Evolutionary conservation across 768 basidiomycete species (phyloP), one percentile per base, ranked within the genome.

Genomic region (Calocybe cyanea): DNA sequence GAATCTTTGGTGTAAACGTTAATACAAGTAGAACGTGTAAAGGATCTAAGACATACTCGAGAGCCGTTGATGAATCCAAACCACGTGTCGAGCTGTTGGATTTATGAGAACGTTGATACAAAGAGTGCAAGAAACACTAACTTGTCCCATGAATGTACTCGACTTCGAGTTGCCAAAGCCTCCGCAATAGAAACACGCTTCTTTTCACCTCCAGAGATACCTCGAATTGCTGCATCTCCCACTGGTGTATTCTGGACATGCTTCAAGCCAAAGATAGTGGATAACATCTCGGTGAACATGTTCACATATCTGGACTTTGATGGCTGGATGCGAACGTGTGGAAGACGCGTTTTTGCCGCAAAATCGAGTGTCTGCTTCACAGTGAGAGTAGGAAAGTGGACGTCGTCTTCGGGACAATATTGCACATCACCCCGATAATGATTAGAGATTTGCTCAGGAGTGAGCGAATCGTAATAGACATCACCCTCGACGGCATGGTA

Each of bases 101-200:
- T 15, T 49, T 4, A 43, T 45, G 0, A 48, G 32, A 15, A 28
- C 33, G 34, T 17, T 41, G 15, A 2, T 24, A 13, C 9, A 9
- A 7, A 17, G 10, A 25, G 17, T 15, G 13, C 14, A n/a, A n/a
- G n/a, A 11, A 39, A 15, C 33, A 55, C 73, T 54, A 45, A 84
- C 84, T 86, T 90, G 66, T 91, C 88, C 89, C 88, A 92, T 15
- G 78, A 78, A 17, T 76, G 73, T 3, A 92, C 65, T 7, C 75
- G 66, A 36, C 80, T 78, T 31, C 85, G 70, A 4, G 77, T 77
- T 0, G 82, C 79, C 43, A 90, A 62, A 1, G 74, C 70, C 60
- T 93, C 91, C 23, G 73, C 69, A 62, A 87, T 83, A n/a, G 84
- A 83, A 2, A 92, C 88, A 9, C 90, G 78, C 62, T 91, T 92